phyloP scores from a whole-genome alignment of 176 grass and related monocot species.

The Avena sativa region DNA sequence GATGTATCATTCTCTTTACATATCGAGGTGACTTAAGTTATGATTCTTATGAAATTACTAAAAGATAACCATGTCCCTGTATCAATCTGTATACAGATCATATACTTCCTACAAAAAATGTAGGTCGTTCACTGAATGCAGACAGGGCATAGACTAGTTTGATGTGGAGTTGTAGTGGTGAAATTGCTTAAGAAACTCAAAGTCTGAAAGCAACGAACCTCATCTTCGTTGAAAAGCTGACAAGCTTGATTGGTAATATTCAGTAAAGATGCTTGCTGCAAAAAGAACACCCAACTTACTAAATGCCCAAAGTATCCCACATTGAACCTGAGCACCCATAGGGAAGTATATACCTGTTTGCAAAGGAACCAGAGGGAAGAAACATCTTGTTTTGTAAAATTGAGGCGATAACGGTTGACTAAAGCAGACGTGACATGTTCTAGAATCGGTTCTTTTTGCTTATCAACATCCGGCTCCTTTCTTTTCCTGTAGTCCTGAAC shows the following conservation, averaged over 20 bases:
- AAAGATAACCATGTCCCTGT: neutral
- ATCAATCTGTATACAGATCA: neutral
- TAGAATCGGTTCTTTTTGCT: constrained; percentile 84
- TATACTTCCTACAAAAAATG: constrained; percentile 5
- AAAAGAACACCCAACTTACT: constrained; percentile 16
- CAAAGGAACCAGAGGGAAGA: constrained; percentile 98
- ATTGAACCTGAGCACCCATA: constrained; percentile 13
- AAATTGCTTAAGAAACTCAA: constrained; percentile 30
- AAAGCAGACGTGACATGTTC: constrained; percentile 75
- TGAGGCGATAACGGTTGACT: constrained; percentile 62
- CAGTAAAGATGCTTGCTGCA: constrained; percentile 96
- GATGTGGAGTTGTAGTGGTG: neutral
- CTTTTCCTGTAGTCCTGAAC: constrained; percentile 81
- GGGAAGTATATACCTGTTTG: constrained; percentile 68
- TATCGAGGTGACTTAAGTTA: neutral
- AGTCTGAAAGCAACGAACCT: constrained; percentile 53
- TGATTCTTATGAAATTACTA: neutral
- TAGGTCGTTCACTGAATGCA: neutral
- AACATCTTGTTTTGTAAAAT: constrained; percentile 84
- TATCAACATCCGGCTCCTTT: constrained; percentile 88
- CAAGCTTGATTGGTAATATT: constrained; percentile 96
- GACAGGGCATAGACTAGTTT: constrained; percentile 18
- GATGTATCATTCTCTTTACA: constrained; percentile 18
- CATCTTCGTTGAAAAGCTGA: constrained; percentile 84
- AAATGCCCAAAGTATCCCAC: constrained; percentile 27